These are phyloP conservation scores for Cadophora malorum DNA, from an alignment of 2,329 filamentous ascomycete genomes.

Conservation along the genomic window DNA sequence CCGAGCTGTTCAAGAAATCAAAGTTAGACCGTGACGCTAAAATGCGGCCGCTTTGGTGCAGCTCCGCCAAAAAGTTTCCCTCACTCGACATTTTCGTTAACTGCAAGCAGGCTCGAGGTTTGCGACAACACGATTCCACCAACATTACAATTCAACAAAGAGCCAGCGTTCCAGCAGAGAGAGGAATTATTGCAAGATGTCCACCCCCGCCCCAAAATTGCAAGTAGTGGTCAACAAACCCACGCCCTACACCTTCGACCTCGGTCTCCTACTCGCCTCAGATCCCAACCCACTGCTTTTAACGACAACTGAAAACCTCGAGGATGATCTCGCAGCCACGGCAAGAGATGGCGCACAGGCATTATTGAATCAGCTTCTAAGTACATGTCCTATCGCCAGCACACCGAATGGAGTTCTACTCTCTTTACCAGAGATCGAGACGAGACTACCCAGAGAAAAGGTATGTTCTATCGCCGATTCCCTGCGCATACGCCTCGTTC, in stretches of 20 bases:
- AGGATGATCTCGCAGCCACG: constrained; percentile 72
- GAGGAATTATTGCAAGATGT: constrained; percentile 22
- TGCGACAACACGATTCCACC: constrained; percentile 2
- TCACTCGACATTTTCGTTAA: constrained; percentile 16
- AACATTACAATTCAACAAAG: background rate
- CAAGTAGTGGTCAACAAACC: constrained; percentile 77
- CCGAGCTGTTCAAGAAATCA: constrained; percentile 17
- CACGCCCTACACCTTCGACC: constrained; percentile 90
- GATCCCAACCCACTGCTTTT: constrained; percentile 83
- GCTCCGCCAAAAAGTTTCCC: constrained; percentile 18
- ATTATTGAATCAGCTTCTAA: constrained; percentile 93
- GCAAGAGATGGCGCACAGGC: constrained; percentile 91
- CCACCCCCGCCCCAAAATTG: constrained; percentile 47
- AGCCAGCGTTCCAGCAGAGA: background rate
- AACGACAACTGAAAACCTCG: constrained; percentile 56
- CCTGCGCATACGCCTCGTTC: background rate
- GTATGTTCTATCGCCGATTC: constrained; percentile 30
- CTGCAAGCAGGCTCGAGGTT: background rate
- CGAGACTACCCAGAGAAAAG: constrained; percentile 86
- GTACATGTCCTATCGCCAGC: constrained; percentile 80
- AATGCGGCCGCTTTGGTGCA: constrained; percentile 22
- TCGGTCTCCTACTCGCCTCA: constrained; percentile 83
- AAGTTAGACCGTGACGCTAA: constrained; percentile 15
- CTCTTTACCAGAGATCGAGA: constrained; percentile 73
- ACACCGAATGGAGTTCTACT: constrained; percentile 76